Percentiles rank a stretch among this genome's conserved stretches.
phyloP scores from a whole-genome alignment of 2,329 filamentous ascomycete species.

The Calonectria fujianensis region DNA sequence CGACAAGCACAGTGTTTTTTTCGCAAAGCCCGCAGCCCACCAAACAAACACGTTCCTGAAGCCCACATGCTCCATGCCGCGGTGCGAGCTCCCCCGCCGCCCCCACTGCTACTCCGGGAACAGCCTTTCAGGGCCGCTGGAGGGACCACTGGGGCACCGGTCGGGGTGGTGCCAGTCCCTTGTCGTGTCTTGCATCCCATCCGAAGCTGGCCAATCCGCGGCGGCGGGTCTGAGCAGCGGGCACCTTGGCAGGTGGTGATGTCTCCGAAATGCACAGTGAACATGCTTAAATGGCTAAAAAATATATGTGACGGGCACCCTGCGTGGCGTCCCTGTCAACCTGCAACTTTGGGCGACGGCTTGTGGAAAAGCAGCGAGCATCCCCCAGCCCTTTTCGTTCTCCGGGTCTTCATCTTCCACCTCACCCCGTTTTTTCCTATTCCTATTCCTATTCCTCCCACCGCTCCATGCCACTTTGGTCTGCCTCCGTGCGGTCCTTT shows the following conservation, averaged over 20 bases:
- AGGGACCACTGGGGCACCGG: not conserved
- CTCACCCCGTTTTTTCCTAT: not conserved
- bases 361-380: no score
- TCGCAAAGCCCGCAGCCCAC: not conserved
- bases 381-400: not conserved
- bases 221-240: not conserved
- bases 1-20: not conserved
- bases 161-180: not conserved
- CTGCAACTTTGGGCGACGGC: constrained; percentile 1
- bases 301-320: not conserved
- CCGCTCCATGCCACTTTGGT: not conserved
- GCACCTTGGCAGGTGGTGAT: not conserved
- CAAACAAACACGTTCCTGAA: constrained; percentile 22
- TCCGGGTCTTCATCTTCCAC: not conserved
- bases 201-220: constrained; percentile 5
- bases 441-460: not conserved
- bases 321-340: constrained; percentile 13
- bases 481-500: not conserved
- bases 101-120: constrained; percentile 6
- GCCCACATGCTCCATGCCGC: constrained; percentile 23
- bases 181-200: not conserved
- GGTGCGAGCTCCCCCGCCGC: constrained; percentile 5
- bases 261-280: constrained; percentile 7
- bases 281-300: constrained; percentile 22
- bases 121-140: not conserved